These are phyloP conservation scores for Chlamydomonas schloesseri DNA, from an alignment of 139 green algal species.

Conservation along the genomic window DNA sequence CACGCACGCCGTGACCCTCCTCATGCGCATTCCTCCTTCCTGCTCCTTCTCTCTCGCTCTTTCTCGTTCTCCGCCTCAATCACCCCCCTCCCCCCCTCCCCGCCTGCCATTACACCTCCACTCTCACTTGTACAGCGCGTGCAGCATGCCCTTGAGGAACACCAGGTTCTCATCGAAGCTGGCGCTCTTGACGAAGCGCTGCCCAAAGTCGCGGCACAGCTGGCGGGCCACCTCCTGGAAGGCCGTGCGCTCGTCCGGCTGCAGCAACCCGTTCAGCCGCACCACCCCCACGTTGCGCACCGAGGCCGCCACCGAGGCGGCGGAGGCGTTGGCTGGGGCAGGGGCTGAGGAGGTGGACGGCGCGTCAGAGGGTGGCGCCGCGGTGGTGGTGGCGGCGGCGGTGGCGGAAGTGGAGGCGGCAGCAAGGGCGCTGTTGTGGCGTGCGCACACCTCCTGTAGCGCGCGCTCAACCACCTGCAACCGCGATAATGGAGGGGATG, in stretches of 20 bases:
- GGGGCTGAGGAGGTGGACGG: background rate
- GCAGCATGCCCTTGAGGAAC: slow-evolving; percentile 81
- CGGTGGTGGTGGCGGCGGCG: background rate
- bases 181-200: slow-evolving; percentile 62
- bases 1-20: no score
- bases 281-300: slow-evolving; percentile 77
- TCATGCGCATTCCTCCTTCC: no score
- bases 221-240: slow-evolving; percentile 83
- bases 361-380: slow-evolving; percentile 47
- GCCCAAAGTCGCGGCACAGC: slow-evolving; percentile 71
- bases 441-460: background rate
- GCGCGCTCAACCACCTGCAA: slow-evolving; percentile 13
- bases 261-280: slow-evolving; percentile 75
- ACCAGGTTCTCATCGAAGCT: slow-evolving; percentile 83
- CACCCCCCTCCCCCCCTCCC: background rate
- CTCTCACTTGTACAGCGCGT: slow-evolving; percentile 64
- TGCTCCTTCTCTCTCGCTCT: no score
- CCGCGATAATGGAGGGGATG: no score
- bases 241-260: slow-evolving; percentile 78
- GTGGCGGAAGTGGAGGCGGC: background rate
- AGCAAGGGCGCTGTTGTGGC: slow-evolving; percentile 39
- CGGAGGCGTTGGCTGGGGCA: background rate
- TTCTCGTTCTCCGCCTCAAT: no score
- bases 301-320: background rate
- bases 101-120: background rate